Conservation (phyloP, 768 basidiomycete genomes). For the Psilocybe subaeruginosa region DNA sequence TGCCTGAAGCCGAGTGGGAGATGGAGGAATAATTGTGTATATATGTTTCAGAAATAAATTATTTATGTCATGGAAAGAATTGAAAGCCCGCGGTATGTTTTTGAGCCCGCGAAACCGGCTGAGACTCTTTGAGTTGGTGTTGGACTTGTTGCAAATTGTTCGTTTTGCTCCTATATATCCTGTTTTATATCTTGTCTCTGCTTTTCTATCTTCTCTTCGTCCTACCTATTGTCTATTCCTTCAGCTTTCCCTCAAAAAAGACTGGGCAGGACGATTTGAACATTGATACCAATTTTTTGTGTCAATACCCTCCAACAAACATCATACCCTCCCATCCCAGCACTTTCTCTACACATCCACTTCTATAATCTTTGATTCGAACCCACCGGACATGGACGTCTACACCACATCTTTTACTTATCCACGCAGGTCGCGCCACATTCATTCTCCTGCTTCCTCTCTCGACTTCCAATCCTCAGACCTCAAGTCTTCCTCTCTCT, state of each 20-base stretch:
- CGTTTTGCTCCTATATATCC: conserved; percentile 32
- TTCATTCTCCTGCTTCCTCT: conserved; percentile 64
- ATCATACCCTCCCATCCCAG: conserved; percentile 35
- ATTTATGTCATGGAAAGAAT: conserved; percentile 33
- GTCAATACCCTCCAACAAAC: conserved; percentile 55
- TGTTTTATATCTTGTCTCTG: conserved; percentile 31
- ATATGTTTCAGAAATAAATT: conserved; percentile 19
- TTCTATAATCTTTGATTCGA: conserved; percentile 24
- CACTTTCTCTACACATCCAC: conserved; percentile 17
- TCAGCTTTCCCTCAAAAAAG: conserved; percentile 27
- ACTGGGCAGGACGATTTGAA: conserved; percentile 35
- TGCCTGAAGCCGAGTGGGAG: conserved; percentile 51
- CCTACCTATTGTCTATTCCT: conserved; percentile 33
- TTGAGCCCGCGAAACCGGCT: conserved; percentile 28
- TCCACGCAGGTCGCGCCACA: conserved; percentile 78
- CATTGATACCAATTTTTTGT: conserved; percentile 53
- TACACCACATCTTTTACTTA: conserved; percentile 95
- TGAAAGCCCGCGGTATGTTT: conserved; percentile 47
- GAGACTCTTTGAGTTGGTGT: conserved; percentile 31
- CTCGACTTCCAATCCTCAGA: conserved; percentile 61
- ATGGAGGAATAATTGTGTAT: conserved; percentile 15
- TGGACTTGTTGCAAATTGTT: conserved; percentile 28
- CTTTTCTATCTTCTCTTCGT: conserved; percentile 30
- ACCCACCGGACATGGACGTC: conserved; percentile 72
- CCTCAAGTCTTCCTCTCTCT: conserved; percentile 46